Evolutionary conservation across 2,329 filamentous ascomycete genomes (phyloP), one percentile per base, ranked within the genome.

Genomic region (Stachybotrys echinatus): DNA sequence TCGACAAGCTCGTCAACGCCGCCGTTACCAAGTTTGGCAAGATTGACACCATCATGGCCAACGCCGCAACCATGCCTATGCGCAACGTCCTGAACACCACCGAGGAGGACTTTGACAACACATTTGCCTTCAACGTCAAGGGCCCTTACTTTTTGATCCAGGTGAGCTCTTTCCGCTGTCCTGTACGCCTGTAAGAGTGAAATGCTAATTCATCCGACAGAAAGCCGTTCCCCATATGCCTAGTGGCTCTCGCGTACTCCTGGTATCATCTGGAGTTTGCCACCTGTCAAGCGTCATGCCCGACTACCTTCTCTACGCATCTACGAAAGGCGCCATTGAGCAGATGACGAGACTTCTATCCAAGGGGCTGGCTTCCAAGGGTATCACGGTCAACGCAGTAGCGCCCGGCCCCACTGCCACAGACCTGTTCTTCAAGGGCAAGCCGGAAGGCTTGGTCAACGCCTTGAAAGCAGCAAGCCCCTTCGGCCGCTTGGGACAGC

Each of bases 261-360:
- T 83, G 51, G 65, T 83, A 53, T 78, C 75, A 3, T 79, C 76
- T 0, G 62, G 63, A 18, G 53, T 69, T 42, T 67, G 62, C 38
- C 58, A 56, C 14, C 57, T 63, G 4, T 71, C 69, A 2, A 65
- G 60, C 4, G 65, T 81, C 2, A 48, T 65, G 22, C 69, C 75
- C 0, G 54, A 59, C 0, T 80, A 81, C 54, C 65, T 77, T 17
- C 67, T 80, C 8, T 85, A 84, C 60, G 69, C 69, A 10, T 66
- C 74, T 0, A 79, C 75, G 42, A 85, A 85, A 58, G 81, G 79
- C 45, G 77, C 80, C 8, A 72, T 85, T 39, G 80, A 84, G 61
- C 77, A 83, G 61, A 75, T 84, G 67, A 74, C 74, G 0, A 73
- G 79, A 12, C 65, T 75, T 3, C 61, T 83, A 52, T 71, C 75